Evolutionary conservation across 495 filamentous ascomycete species (phyloP), one percentile per base, ranked within the genome.

Genomic region (Staphylotrichum longicolle): DNA sequence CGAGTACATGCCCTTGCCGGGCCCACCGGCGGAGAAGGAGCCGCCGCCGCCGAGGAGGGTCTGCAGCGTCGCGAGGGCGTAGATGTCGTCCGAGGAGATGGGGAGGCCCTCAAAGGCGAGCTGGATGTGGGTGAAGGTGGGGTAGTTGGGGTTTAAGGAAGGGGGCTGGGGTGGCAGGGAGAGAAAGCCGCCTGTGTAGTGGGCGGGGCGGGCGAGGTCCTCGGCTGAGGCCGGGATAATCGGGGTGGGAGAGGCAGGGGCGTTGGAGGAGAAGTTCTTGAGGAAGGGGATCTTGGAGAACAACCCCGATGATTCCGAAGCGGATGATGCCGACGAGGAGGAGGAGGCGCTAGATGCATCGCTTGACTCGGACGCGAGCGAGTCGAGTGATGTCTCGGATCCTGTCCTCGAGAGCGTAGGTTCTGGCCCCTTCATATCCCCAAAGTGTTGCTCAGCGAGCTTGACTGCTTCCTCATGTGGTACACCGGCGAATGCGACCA

Each of bases 1-100:
- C 15, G 90, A 93, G 78, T 96, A 98, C 94, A 98, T 98, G 62
- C 94, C 94, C 78, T 99, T 99, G 51, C 94, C 94, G 20, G 94
- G 94, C 3, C 94, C 94, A 64, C 94, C 94, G 45, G 94, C 94
- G n/a, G 88, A 92, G 78, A 99, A 99, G 58, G 91, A 96, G 14
- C 95, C 95, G 57, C 94, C 94, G 7, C 94, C 94, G 47, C 94
- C 94, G 32, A 99, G 88, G 39, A 99, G 88, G 4, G 91, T 97
- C 72, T 97, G 95, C 0, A 99, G 81, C n/a, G 93, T 96, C 32
- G 94, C 94, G 33, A 97, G 84, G 44, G 94, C 93, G 72, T 97
- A 99, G 67, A 99, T 96, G 70, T 98, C 94, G 3, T 88, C 84
- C 39, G 88, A 91, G 39, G 85, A 85, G 68, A 98, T 96, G 49